Conservation (phyloP, 768 basidiomycete genomes). For the Xerocomellus amylosporus region DNA sequence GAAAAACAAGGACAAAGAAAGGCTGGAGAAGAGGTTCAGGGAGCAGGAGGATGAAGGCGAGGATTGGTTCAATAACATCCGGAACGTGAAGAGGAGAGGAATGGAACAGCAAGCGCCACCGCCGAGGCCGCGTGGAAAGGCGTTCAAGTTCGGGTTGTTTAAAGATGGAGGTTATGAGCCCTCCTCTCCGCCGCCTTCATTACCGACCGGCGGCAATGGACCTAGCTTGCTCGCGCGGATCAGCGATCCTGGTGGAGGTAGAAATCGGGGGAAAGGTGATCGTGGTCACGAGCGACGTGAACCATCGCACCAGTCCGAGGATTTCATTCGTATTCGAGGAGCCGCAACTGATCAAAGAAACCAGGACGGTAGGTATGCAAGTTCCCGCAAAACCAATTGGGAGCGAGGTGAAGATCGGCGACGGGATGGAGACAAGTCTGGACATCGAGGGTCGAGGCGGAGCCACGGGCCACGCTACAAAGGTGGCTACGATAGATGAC, state of each 20-base stretch:
- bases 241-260: conserved; percentile 11
- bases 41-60: conserved; percentile 54
- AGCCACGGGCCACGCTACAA: conserved; percentile 45
- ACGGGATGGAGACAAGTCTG: conserved; percentile 23
- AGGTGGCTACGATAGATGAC: conserved; percentile 40
- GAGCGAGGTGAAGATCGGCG: conserved; percentile 19
- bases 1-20: conserved; percentile 56
- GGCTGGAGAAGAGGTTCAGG: conserved; percentile 50
- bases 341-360: conserved; percentile 24
- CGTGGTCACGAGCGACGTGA: conserved; percentile 5
- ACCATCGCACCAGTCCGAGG: conserved; percentile 2
- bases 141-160: conserved; percentile 37
- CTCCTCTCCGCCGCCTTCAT: conserved; percentile 15
- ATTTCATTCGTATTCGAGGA: conserved; percentile 29
- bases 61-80: conserved; percentile 62
- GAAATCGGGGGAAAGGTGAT: conserved; percentile 2
- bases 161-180: conserved; percentile 28
- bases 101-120: conserved; percentile 12
- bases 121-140: conserved; percentile 27
- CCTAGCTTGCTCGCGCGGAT: conserved; percentile 38
- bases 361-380: conserved; percentile 10
- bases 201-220: conserved; percentile 18
- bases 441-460: conserved; percentile 20
- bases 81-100: conserved; percentile 31
- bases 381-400: conserved; percentile 10